Evolutionary conservation across 257 asterid genomes (phyloP), one percentile per base, ranked within the genome.

Genomic region (Leonotis leonurus): DNA sequence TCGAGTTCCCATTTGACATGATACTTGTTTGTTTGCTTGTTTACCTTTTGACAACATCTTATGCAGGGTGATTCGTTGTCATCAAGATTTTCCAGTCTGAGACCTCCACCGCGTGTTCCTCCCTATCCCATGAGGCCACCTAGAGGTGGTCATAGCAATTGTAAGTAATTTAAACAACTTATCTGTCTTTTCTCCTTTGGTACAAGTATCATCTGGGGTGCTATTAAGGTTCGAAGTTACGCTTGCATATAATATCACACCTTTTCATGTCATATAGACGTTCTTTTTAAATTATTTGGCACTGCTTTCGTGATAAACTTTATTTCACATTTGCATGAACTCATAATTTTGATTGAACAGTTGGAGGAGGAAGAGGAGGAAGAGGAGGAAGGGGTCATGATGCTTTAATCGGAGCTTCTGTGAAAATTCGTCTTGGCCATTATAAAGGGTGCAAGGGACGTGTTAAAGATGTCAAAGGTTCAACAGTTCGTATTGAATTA

Each of bases 401-500:
- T 75, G 65, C 93, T 74, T 72, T 92, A 68, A 52, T 81, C 50
- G 95, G 96, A 33, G 80, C 87, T 37, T 57, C 49, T 46, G 80
- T 86, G 37, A 92, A 88, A 73, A 85, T 92, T 73, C 89, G 97
- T 27, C 46, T 70, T 53, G 98, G 98, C 60, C 85, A 79, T 52
- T 86, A 80, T 73, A 92, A 88, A 70, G 98, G 98, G 8, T 83
- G 88, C 70, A 85, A 85, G 71, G 98, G 98, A 14, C 94, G 89
- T 36, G 98, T 92, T 43, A 72, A 65, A 43, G 95, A 84, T 59
- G 81, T 92, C 29, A 86, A 88, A 80, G 97, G 95, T 70, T 60
- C 93, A 36, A 75, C 64, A 50, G 86, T 92, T 50, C 90, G 95
- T 24, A 94, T 92, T 70, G 95, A 92, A 71, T 75, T 92, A 56